These are phyloP conservation scores for Tinospora cordifolia DNA, from an alignment of 164 flowering plant species.

Conservation along the genomic window DNA sequence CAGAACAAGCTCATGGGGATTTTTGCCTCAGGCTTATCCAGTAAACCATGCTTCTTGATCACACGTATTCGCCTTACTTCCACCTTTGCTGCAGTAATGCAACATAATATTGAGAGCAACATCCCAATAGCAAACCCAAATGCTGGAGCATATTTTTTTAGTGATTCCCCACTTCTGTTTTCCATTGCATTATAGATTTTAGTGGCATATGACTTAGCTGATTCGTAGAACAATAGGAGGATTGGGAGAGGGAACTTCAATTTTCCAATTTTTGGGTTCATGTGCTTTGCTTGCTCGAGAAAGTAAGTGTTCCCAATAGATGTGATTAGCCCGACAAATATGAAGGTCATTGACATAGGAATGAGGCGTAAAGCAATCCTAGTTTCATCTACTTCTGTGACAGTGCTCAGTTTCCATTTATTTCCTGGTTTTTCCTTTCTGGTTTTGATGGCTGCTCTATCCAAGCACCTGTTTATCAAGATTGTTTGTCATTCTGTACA, in stretches of 20 bases:
- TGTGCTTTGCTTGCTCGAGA: constrained; percentile 35
- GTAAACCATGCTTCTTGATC: constrained; percentile 18
- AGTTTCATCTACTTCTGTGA: constrained; percentile 32
- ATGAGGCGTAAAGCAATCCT: constrained; percentile 27
- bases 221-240: constrained; percentile 9
- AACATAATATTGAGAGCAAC: constrained; percentile 25
- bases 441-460: constrained; percentile 31
- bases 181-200: not conserved
- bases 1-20: constrained; percentile 39
- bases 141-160: constrained; percentile 8
- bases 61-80: constrained; percentile 27
- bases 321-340: constrained; percentile 25
- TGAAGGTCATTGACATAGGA: constrained; percentile 33
- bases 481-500: not conserved
- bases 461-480: constrained; percentile 24
- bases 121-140: constrained; percentile 23
- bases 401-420: constrained; percentile 32
- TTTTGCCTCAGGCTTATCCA: constrained; percentile 30
- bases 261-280: constrained; percentile 29
- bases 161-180: not conserved
- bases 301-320: constrained; percentile 39
- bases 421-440: constrained; percentile 19
- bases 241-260: constrained; percentile 27
- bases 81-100: constrained; percentile 35
- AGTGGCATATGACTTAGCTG: not conserved